A percentile compares a stretch with the other conserved stretches of the same genome.
Conservation (phyloP, 257 asterid species). For the Solanum okadae region DNA sequence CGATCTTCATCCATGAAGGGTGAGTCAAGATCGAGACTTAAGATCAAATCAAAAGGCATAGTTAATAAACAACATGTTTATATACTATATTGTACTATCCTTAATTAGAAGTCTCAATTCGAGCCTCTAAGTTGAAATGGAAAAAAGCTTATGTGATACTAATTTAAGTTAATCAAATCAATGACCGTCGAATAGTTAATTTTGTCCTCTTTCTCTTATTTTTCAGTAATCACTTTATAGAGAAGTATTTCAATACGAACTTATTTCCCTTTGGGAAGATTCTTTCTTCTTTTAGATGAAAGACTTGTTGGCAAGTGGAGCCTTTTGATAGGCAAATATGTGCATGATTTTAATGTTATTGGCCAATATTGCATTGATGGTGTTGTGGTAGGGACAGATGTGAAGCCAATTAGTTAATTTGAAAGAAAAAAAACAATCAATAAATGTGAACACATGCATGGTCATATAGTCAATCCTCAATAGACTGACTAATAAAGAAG, state of each 20-base stretch:
- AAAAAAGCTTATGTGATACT: background rate
- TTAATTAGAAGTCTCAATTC: background rate
- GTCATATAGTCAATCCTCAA: slow-evolving; percentile 7
- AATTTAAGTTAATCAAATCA: background rate
- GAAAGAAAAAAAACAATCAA: background rate
- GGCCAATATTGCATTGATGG: background rate
- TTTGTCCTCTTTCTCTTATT: background rate
- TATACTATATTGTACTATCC: background rate
- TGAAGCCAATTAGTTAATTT: background rate
- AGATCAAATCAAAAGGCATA: background rate
- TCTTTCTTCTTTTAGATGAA: background rate
- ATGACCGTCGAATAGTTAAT: background rate
- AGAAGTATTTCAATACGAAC: background rate
- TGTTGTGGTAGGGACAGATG: background rate
- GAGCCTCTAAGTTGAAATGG: background rate
- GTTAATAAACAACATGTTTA: background rate
- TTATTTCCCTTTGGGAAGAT: background rate
- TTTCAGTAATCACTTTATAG: background rate
- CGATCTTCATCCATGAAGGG: background rate
- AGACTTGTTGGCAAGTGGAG: background rate
- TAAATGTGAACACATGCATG: slow-evolving; percentile 45
- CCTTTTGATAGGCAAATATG: background rate
- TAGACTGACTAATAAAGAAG: background rate
- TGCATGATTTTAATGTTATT: background rate
- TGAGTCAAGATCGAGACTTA: background rate